phyloP scores from a whole-genome alignment of 2,329 filamentous ascomycete genomes.

The Colletotrichum sp. region DNA sequence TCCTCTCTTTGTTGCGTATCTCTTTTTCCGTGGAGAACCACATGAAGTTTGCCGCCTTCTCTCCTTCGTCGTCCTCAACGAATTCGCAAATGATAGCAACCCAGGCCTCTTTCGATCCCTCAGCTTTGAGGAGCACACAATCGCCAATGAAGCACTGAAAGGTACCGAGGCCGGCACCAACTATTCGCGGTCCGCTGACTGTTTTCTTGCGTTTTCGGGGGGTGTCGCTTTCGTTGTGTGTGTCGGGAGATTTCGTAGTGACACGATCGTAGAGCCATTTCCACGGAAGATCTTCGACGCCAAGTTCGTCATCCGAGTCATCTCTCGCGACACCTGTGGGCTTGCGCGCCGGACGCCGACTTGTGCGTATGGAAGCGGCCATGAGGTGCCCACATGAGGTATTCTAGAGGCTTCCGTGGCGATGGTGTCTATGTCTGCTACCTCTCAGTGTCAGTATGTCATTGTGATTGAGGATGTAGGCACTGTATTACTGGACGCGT shows the following conservation, averaged over 20 bases:
- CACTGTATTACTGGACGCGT: neutral
- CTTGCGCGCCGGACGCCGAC: neutral
- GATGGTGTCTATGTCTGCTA: neutral
- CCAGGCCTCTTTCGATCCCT: slow-evolving; percentile 88
- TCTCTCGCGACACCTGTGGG: slow-evolving; percentile 69
- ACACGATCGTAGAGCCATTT: slow-evolving; percentile 74
- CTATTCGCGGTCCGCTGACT: slow-evolving; percentile 48
- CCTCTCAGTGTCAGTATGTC: neutral
- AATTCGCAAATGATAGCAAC: slow-evolving; percentile 89
- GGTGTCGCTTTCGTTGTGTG: neutral
- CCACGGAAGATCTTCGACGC: slow-evolving; percentile 75
- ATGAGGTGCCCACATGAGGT: neutral
- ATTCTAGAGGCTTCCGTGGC: neutral
- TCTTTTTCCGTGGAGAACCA: slow-evolving; percentile 96
- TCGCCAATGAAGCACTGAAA: slow-evolving; percentile 87
- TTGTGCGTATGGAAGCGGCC: neutral
- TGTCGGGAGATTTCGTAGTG: slow-evolving; percentile 7
- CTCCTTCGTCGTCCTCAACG: slow-evolving; percentile 72
- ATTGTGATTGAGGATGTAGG: neutral
- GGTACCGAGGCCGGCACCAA: slow-evolving; percentile 81
- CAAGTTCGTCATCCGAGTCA: slow-evolving; percentile 89
- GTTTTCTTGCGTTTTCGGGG: neutral
- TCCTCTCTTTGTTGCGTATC: slow-evolving; percentile 82
- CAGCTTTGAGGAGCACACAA: slow-evolving; percentile 84
- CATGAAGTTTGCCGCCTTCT: slow-evolving; percentile 87